Base-by-base conservation (phyloP, 1,139 yeast genomes). In the Geotrichum australiense region DNA sequence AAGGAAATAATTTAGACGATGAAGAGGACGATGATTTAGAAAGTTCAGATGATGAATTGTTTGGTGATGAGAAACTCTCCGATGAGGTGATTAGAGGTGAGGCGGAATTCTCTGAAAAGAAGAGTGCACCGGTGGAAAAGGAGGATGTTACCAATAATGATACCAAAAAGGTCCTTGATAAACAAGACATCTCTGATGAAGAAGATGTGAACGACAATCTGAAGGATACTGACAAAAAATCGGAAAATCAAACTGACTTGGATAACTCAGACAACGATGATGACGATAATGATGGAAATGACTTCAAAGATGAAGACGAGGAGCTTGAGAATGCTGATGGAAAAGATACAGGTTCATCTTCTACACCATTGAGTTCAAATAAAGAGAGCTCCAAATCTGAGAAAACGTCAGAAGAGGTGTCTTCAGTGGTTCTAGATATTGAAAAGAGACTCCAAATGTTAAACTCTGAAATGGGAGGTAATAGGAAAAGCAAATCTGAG, bases 1-100 rank as follows among this genome's bases (percentile, higher is more conserved):
- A 31, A 20, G 23, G 11, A 4, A 19, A 19, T 10, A 18, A 19
- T 19, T 6, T 20, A 19, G 35, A 32, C 42, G 7, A 37, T 45
- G 23, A 48, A 43, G 29, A 72, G 41, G 51, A 49, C 10, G 47
- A 42, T 28, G 52, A 43, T 5, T 54, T 53, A 35, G 55, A 49
- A 14, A 43, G 50, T 14, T 58, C 28, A 2, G 51, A 49, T 28
- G 47, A 47, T 11, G 55, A 50, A 22, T 55, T 53, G 4, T 49
- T 49, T 21, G 55, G 46, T 16, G 49, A 42, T 6, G 45, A 35
- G 2, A 47, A 50, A 19, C 47, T 46, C 6, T 45, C 46, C 24
- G 52, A 7, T 8, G 35, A 18, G 7, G 23, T 22, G 38, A 19
- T 26, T 46, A 36, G 25, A 3, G 47, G 27, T 7, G 47, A 39